Percentiles rank a stretch among this genome's conserved stretches.
Evolutionary conservation across 257 asterid species (phyloP).

Genomic region (Hygrophila difformis): DNA sequence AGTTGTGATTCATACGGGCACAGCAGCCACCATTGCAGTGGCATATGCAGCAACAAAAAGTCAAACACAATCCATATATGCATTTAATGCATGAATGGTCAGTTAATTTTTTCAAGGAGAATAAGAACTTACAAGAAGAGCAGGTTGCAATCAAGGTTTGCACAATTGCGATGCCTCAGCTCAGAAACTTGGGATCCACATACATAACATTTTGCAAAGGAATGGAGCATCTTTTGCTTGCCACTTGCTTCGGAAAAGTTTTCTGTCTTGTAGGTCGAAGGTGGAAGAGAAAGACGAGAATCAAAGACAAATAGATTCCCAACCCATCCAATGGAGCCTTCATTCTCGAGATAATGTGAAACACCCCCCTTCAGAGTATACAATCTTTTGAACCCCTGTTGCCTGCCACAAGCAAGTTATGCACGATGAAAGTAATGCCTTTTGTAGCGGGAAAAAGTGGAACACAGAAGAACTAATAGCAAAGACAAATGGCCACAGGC

Average conservation of each 20-base stretch:
- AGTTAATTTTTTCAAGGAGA: not conserved
- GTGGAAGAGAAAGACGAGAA: conserved; percentile 81
- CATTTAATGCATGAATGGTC: too few relatives aligned
- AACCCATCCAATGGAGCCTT: conserved; percentile 77
- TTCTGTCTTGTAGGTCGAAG: conserved; percentile 55
- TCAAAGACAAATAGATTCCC: conserved; percentile 92
- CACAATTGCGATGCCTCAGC: conserved; percentile 89
- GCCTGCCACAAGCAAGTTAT: conserved; percentile 27
- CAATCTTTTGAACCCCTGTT: conserved; percentile 66
- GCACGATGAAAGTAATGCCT: not conserved
- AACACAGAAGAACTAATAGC: not conserved
- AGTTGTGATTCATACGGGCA: too few relatives aligned
- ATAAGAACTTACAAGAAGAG: conserved; percentile 75
- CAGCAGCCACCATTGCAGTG: too few relatives aligned
- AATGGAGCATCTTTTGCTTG: conserved; percentile 22
- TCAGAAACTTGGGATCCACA: conserved; percentile 61
- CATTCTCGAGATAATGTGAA: conserved; percentile 68
- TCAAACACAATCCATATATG: too few relatives aligned
- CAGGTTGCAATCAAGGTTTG: conserved; percentile 89
- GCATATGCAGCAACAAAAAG: too few relatives aligned
- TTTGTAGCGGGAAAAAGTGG: not conserved
- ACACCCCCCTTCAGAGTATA: conserved; percentile 87
- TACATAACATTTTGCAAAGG: conserved; percentile 67
- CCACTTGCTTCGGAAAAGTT: conserved; percentile 20
- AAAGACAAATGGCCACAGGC: not conserved